These are phyloP conservation scores for Colletotrichum higginsianum DNA, from an alignment of 2,329 filamentous ascomycete genomes.

Conservation along the genomic window DNA sequence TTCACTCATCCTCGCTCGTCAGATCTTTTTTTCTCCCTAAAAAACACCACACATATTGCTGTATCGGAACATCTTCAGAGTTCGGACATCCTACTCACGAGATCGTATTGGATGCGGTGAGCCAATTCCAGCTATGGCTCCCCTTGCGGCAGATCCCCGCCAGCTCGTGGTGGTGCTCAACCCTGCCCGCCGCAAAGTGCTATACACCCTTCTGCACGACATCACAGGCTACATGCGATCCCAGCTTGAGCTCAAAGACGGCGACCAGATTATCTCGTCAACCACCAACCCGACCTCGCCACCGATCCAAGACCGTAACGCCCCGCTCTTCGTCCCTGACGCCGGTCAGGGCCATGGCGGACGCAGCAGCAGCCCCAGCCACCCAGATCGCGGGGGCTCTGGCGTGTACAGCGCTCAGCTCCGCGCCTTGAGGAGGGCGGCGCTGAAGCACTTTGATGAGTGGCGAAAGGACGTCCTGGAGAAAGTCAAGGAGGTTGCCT, in stretches of 20 bases:
- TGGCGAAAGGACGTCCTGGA: slow-evolving; percentile 82
- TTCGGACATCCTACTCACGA: not conserved
- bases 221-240: slow-evolving; percentile 69
- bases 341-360: slow-evolving; percentile 22
- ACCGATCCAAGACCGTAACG: slow-evolving; percentile 10
- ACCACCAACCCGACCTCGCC: slow-evolving; percentile 3
- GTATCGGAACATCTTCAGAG: not conserved
- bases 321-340: slow-evolving; percentile 46
- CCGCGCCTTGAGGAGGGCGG: slow-evolving; percentile 61
- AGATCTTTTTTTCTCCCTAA: not conserved
- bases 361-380: slow-evolving; percentile 37
- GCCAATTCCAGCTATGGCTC: slow-evolving; percentile 62
- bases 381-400: slow-evolving; percentile 38
- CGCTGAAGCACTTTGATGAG: slow-evolving; percentile 80
- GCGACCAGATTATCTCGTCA: slow-evolving; percentile 38
- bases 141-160: slow-evolving; percentile 68
- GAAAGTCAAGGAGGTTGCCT: slow-evolving; percentile 78
- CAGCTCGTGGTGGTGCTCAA: slow-evolving; percentile 70
- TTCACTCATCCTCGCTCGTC: slow-evolving; percentile 3
- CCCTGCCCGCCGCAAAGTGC: slow-evolving; percentile 64
- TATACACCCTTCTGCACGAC: slow-evolving; percentile 65
- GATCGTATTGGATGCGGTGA: slow-evolving; percentile 20
- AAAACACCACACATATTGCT: not conserved
- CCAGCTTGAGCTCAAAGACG: slow-evolving; percentile 60
- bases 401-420: slow-evolving; percentile 45